Base-by-base conservation (phyloP, 306 rosid species). In the Sophora flavescens region DNA sequence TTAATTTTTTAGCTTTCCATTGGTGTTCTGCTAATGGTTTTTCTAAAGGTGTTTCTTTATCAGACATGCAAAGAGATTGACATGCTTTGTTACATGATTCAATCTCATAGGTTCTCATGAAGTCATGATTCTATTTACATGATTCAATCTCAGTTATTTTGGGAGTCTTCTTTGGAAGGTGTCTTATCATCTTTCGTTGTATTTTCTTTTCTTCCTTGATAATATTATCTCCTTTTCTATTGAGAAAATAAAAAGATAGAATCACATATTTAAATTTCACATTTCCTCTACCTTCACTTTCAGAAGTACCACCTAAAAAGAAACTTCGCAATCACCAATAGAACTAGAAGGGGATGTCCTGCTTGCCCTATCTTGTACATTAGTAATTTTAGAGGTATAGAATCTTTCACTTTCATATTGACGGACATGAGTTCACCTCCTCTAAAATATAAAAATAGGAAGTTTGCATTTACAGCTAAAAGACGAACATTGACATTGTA, bases 381-480 rank as follows among this genome's bases (percentile, higher is more conserved):
- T 41, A 60, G 41, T 64, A 66, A 30, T 50, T 57, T 67, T 45
- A 36, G 44, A 59, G 64, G 32, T n/a, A 61, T 32, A 66, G 48
- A 64, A 58, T 66, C 52, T 33, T 42, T 38, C 76, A 66, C 15
- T 60, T 72, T 53, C 53, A 12, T 51, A 64, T 67, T 53, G 6
- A 9, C 30, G 68, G 64, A 63, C 26, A 59, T 47, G 68, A 56
- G 5, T 45, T 35, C 38, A 35, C 5, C 38, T 35, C 38, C 38
- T 39, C 44, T 39, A 6, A 39, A 68, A 30, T 48, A 72, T 44
- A 28, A 45, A 63, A 36, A 63, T 28, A 42, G 47, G 15, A 63
- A 44, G 3, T 79, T 36, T 32, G 41, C 42, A 47, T 48, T 63
- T 70, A 14, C 74, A 41, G 76, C 72, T 59, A 59, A 53, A 57